Evolutionary conservation across 1,284 basidiomycete genomes (phyloP), one percentile per base, ranked within the genome.

Genomic region (Ceratobasidium sp.): DNA sequence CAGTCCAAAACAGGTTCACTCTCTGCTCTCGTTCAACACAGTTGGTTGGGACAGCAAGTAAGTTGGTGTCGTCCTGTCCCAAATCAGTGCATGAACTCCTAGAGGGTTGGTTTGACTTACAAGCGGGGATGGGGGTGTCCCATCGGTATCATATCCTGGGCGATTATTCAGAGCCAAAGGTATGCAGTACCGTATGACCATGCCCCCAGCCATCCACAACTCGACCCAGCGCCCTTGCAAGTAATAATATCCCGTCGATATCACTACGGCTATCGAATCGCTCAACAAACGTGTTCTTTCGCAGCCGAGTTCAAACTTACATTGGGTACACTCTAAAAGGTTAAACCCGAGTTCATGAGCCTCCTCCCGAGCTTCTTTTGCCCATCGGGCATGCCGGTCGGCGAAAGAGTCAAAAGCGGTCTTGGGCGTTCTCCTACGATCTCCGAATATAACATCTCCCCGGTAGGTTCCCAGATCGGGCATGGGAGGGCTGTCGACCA

Each of bases 161-260:
- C 52, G 32, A n/a, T 39, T 34, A 36, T 55, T 39, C 39, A 69
- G 39, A 36, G 48, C 23, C 52, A 69, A 57, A 3, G 64, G 64
- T 18, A 69, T 46, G 14, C 48, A 52, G 26, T 39, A 57, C 23
- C 64, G 50, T 12, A 69, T 26, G 32, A 69, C 50, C 4, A 55
- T 3, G 12, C 50, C 64, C 10, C 34, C n/a, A 16, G 52, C 1
- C 41, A 50, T 55, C 64, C 64, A 69, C 26, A 43, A 41, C 30
- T 69, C 64, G 23, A 69, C 64, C 64, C 50, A 69, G 10, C 64
- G 64, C 8, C 64, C 52, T 69, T 69, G 64, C 4, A 55, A 9
- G 26, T 69, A 50, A 21, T 69, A 57, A 26, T 55, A 69, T 5
- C 23, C 64, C 3, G 50, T 30, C 26, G 26, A 26, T 48, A 72